Conservation (phyloP, 2,329 filamentous ascomycete genomes). For the Alternaria arborescens region DNA sequence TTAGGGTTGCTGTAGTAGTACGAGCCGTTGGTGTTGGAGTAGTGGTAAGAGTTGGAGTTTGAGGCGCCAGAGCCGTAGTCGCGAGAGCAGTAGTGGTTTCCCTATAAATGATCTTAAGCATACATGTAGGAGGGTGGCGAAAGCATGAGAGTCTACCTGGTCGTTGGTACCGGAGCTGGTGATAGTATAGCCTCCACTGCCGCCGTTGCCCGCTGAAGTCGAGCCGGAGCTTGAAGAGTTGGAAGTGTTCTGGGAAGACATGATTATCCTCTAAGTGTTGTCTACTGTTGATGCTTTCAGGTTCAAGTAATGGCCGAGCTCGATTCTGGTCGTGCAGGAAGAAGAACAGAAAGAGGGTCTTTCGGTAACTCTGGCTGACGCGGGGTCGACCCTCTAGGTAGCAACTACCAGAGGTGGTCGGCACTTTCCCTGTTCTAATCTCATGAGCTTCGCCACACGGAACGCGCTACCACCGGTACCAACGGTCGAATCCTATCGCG, state of each 20-base stretch:
- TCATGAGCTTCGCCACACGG: conserved; percentile 1
- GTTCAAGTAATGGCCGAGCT: not conserved
- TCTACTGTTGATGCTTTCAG: not conserved
- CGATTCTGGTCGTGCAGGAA: not conserved
- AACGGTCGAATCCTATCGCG: not conserved
- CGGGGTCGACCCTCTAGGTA: not conserved
- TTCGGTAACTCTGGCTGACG: fast-evolving
- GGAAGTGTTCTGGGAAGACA: conserved; percentile 3
- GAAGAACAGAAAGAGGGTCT: not conserved
- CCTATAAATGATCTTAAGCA: conserved; percentile 28
- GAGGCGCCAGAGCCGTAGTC: conserved; percentile 48
- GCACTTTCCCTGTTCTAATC: not conserved
- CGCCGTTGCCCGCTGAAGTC: conserved; percentile 15
- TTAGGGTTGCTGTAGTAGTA: conserved; percentile 53
- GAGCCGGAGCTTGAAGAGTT: conserved; percentile 22
- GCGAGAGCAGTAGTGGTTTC: conserved; percentile 53
- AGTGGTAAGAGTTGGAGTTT: conserved; percentile 53
- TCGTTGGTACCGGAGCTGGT: conserved; percentile 54
- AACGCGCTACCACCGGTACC: not conserved
- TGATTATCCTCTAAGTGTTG: not conserved
- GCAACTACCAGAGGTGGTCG: not conserved
- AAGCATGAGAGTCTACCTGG: conserved; percentile 16
- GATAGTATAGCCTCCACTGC: conserved; percentile 44
- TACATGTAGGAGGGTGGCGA: not conserved
- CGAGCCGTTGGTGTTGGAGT: conserved; percentile 46